Evolutionary conservation across 495 filamentous ascomycete species (phyloP).

Genomic region (Hypoxylon crocopeplum): DNA sequence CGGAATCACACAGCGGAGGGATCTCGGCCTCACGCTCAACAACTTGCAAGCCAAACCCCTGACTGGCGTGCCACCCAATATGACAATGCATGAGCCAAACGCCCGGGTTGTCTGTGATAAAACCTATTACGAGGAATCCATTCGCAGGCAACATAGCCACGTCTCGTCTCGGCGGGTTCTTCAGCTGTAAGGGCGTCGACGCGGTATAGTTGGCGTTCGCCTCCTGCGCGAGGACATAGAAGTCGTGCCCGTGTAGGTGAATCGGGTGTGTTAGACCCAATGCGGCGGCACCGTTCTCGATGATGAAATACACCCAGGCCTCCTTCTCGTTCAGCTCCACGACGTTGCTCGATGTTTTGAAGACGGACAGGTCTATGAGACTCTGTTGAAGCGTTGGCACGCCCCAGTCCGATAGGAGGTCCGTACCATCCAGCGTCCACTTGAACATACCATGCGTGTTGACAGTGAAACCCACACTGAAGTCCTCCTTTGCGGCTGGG

Average conservation of each 20-base stretch:
- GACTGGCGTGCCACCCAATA: conserved; percentile 59
- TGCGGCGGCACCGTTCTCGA: conserved; percentile 57
- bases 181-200: conserved; percentile 10
- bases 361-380: conserved; percentile 38
- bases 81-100: conserved; percentile 57
- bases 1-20: conserved; percentile 30
- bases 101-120: conserved; percentile 45
- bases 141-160: conserved; percentile 47
- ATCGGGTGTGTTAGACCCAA: conserved; percentile 54
- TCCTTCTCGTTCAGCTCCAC: conserved; percentile 45
- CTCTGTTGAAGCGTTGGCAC: conserved; percentile 47
- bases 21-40: conserved; percentile 50
- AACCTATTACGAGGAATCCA: conserved; percentile 38
- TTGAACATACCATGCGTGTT: conserved; percentile 32
- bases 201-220: conserved; percentile 35
- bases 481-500: conserved; percentile 41
- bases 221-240: conserved; percentile 60
- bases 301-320: conserved; percentile 59
- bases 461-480: conserved; percentile 34
- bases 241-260: conserved; percentile 67
- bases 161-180: conserved; percentile 44
- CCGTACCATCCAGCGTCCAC: conserved; percentile 46
- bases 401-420: conserved; percentile 50
- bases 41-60: conserved; percentile 55
- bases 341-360: conserved; percentile 47